Percentiles rank a stretch among this genome's conserved stretches.
These are phyloP conservation scores for Cutaneotrichosporon sp. DNA, from an alignment of 1,284 basidiomycete species.

Conservation along the genomic window DNA sequence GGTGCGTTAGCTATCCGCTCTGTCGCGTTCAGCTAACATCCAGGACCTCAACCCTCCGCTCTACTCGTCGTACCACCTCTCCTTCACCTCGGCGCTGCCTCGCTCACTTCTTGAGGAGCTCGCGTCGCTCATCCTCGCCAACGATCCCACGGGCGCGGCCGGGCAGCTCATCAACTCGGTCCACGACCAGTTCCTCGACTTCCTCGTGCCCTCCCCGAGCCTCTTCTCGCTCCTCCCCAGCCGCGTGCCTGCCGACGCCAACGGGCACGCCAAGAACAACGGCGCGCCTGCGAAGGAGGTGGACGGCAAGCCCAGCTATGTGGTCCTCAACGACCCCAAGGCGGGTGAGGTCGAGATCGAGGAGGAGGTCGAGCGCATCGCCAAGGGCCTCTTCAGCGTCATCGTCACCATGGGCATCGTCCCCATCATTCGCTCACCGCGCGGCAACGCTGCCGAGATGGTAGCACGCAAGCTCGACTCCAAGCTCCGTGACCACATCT, in stretches of 20 bases:
- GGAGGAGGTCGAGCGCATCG: constrained; percentile 88
- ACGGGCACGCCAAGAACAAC: constrained; percentile 30
- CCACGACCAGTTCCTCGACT: constrained; percentile 95
- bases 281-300: constrained; percentile 39
- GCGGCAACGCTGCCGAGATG: constrained; percentile 98
- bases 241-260: constrained; percentile 37
- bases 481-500: constrained; percentile 87
- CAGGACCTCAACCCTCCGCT: constrained; percentile 73
- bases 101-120: constrained; percentile 90
- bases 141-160: constrained; percentile 63
- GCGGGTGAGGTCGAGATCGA: constrained; percentile 91
- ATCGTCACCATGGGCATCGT: constrained; percentile 90
- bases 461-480: constrained; percentile 92
- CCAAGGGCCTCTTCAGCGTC: constrained; percentile 87
- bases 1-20: constrained; percentile 58
- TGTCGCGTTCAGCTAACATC: neutral
- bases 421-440: constrained; percentile 91
- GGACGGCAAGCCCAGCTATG: constrained; percentile 62
- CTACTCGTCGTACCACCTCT: constrained; percentile 92
- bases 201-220: constrained; percentile 91
- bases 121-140: constrained; percentile 80
- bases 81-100: constrained; percentile 90
- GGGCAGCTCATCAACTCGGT: constrained; percentile 78
- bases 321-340: constrained; percentile 87
- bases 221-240: constrained; percentile 84